Evolutionary conservation across 768 basidiomycete species (phyloP).

Genomic region (Rhodotorula sphaerocarpa): DNA sequence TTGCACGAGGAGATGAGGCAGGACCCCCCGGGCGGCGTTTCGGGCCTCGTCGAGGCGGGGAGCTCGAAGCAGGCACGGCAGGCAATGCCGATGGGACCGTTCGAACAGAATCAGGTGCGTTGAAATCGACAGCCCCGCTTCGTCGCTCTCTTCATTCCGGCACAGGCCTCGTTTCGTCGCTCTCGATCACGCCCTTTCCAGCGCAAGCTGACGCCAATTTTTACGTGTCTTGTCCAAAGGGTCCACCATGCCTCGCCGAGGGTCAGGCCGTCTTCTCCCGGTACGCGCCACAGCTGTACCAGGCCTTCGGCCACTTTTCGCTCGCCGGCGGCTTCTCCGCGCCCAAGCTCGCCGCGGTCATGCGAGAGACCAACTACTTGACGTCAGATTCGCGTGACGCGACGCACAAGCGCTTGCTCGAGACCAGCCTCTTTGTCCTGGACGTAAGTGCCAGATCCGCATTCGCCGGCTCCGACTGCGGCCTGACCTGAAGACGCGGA

Average conservation of each 20-base stretch:
- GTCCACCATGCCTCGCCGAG: constrained; percentile 34
- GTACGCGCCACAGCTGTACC: constrained; percentile 41
- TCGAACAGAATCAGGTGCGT: constrained; percentile 8
- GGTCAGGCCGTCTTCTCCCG: constrained; percentile 43
- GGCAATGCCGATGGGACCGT: constrained; percentile 18
- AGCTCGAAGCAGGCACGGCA: not conserved
- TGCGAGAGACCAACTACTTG: constrained; percentile 42
- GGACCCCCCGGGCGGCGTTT: constrained; percentile 19
- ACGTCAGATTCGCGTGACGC: constrained; percentile 35
- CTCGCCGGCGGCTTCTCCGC: constrained; percentile 41
- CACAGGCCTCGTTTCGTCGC: too few relatives aligned
- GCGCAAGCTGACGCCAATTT: too few relatives aligned
- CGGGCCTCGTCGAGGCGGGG: not conserved
- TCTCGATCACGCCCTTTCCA: too few relatives aligned
- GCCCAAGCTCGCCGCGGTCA: constrained; percentile 23
- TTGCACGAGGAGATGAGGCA: constrained; percentile 40
- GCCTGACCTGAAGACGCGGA: constrained; percentile 2
- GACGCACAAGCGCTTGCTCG: constrained; percentile 37
- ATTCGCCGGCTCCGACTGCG: too few relatives aligned
- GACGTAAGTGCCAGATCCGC: constrained; percentile 12
- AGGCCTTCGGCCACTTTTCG: constrained; percentile 40
- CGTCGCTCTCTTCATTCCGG: not conserved
- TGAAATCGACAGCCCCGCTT: not conserved
- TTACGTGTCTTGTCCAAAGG: not conserved
- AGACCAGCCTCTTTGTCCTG: constrained; percentile 40